A percentile compares a stretch with the other conserved stretches of the same genome.
phyloP scores from a whole-genome alignment of 2,329 filamentous ascomycete species.

The Raffaelea deltoideospora region DNA sequence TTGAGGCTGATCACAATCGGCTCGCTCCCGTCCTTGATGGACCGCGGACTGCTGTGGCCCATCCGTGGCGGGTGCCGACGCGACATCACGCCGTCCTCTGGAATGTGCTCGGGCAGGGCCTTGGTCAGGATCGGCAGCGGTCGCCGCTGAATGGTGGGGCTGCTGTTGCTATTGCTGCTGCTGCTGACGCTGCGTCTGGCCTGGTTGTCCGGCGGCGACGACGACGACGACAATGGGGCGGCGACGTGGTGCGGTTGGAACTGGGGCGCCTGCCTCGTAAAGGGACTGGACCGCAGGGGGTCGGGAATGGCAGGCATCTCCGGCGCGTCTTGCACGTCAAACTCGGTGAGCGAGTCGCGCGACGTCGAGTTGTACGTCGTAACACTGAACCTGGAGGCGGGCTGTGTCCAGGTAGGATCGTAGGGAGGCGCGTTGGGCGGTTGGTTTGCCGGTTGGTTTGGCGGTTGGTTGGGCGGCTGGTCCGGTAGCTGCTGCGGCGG shows the following conservation, averaged over 20 bases:
- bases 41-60: slow-evolving; percentile 8
- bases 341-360: slow-evolving; percentile 16
- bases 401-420: slow-evolving; percentile 27
- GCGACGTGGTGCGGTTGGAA: background rate
- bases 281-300: slow-evolving; percentile 1
- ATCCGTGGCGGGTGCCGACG: slow-evolving; percentile 20
- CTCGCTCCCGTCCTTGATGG: slow-evolving; percentile 4
- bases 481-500: too few species aligned
- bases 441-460: slow-evolving; percentile 1
- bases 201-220: too few species aligned
- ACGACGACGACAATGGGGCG: too few species aligned
- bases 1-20: slow-evolving; percentile 21
- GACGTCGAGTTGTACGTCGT: slow-evolving; percentile 44
- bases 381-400: slow-evolving; percentile 46
- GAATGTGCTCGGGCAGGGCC: background rate
- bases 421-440: slow-evolving; percentile 9
- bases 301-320: slow-evolving; percentile 7
- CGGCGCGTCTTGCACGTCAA: slow-evolving; percentile 3
- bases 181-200: background rate
- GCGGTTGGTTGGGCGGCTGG: too few species aligned
- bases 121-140: background rate
- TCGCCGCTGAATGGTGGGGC: too few species aligned
- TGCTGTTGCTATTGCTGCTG: background rate
- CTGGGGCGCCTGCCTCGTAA: background rate
- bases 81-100: slow-evolving; percentile 20